These are phyloP conservation scores for Caloboletus firmus DNA, from an alignment of 1,284 basidiomycete genomes.

Conservation along the genomic window DNA sequence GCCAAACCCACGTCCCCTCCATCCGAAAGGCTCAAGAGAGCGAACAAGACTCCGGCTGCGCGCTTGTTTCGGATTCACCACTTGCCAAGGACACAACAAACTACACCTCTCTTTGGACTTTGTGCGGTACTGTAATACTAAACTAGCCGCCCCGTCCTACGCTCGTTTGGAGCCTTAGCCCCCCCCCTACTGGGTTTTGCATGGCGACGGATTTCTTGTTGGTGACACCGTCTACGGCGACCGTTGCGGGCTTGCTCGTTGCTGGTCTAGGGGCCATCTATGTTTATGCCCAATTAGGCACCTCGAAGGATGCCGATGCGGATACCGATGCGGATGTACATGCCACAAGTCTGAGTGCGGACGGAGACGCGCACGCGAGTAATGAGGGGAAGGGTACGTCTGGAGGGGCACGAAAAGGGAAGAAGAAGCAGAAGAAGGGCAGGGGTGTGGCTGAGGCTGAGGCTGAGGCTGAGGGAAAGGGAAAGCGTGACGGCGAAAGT, in stretches of 20 bases:
- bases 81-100: too few species aligned
- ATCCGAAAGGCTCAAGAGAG: too few species aligned
- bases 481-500: not conserved
- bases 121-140: too few species aligned
- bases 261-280: slow-evolving; percentile 23
- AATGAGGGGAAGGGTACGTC: not conserved
- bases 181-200: too few species aligned
- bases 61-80: too few species aligned
- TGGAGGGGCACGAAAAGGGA: not conserved
- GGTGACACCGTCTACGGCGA: slow-evolving; percentile 26
- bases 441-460: slow-evolving; percentile 37
- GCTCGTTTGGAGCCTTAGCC: too few species aligned
- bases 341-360: not conserved
- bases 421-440: not conserved
- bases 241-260: slow-evolving; percentile 14
- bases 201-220: slow-evolving; percentile 11
- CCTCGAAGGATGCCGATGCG: not conserved
- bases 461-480: too few species aligned
- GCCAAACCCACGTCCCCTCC: too few species aligned
- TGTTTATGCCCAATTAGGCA: slow-evolving; percentile 18
- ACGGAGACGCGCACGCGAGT: not conserved
- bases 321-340: not conserved
- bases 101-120: too few species aligned
- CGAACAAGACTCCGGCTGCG: too few species aligned
- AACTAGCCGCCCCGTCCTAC: too few species aligned